Base-by-base conservation (phyloP, 2,329 filamentous ascomycete species). In the Botrytis hyacinthi region DNA sequence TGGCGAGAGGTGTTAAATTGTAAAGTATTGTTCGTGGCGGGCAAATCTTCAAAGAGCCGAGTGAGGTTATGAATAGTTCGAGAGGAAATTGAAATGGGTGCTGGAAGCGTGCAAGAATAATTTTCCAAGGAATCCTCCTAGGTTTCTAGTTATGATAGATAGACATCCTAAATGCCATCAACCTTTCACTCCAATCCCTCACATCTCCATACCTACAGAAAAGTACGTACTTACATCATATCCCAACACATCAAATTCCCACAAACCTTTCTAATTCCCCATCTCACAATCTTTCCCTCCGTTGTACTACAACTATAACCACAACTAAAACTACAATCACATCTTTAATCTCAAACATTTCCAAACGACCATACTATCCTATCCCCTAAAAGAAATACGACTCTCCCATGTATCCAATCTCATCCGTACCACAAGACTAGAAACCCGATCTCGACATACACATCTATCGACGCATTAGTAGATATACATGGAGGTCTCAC, bases 1-100 rank as follows among this genome's bases (percentile, higher is more conserved):
- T 79, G 71, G 77, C 76, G 67, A 77, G 70, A 63, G 77, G 72
- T n/a, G 69, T 32, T 9, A 77, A 77, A 66, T 29, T 48, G 37
- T 76, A 51, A 44, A 51, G 5, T 18, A 9, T 61, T 6, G 0
- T 29, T 22, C 42, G 10, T n/a, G 6, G 1, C 1, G 18, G 12
- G 18, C 29, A 12, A 2, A 22, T 20, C 1, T 69, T 26, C 26
- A 22, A 20, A 8, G 8, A 22, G 3, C 29, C 51, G 8, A 10
- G 29, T 12, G 29, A 35, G 2, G 1, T 5, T 0, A 12, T 10
- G 9, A 22, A 22, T 9, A 29, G 1, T 35, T 29, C 0, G 9
- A 5, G 35, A 3, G 42, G 4, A 5, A 14, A 16, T n/a, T 18
- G 8, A 12, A 35, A 48, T 10, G 20, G 18, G 32, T 18, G 0